A percentile compares a stretch with the other conserved stretches of the same genome.
phyloP scores from a whole-genome alignment of 208 protist species.

The Trypanosoma platydactyli region DNA sequence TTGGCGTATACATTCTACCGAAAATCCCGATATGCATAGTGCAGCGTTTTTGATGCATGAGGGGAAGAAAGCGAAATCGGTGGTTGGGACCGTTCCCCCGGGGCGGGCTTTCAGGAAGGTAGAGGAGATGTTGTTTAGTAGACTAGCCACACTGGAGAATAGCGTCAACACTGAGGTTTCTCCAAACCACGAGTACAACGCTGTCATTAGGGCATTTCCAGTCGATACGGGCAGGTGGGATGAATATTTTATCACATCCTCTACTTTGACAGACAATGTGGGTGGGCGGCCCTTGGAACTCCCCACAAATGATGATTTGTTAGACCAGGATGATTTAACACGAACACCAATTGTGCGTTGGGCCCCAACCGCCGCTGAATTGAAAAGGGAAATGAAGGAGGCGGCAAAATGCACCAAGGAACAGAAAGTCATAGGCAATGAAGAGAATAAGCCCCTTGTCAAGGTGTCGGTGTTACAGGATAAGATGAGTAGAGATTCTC shows the following conservation, averaged over 20 bases:
- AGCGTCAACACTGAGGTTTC: conserved; percentile 32
- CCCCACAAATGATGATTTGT: neutral
- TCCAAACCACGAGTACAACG: conserved; percentile 59
- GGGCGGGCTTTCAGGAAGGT: neutral
- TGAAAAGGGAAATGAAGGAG: neutral
- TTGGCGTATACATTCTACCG: conserved; percentile 35
- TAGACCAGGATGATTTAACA: neutral
- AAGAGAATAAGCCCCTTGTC: neutral
- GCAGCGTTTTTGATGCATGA: conserved; percentile 32
- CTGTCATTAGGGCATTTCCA: conserved; percentile 50
- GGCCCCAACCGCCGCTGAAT: conserved; percentile 29
- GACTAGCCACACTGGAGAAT: conserved; percentile 7
- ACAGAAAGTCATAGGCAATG: neutral
- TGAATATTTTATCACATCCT: conserved; percentile 32
- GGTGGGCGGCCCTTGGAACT: conserved; percentile 38
- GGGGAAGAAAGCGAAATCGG: neutral
- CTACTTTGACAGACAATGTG: conserved; percentile 35
- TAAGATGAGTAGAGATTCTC: neutral
- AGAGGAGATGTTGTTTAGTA: neutral
- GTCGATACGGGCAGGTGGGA: conserved; percentile 80
- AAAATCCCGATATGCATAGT: conserved; percentile 56
- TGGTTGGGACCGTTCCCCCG: neutral
- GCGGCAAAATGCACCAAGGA: neutral
- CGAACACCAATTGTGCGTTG: conserved; percentile 62
- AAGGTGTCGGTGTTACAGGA: neutral